Evolutionary conservation across 257 asterid species (phyloP).

Genomic region (Linderniella brevidens): DNA sequence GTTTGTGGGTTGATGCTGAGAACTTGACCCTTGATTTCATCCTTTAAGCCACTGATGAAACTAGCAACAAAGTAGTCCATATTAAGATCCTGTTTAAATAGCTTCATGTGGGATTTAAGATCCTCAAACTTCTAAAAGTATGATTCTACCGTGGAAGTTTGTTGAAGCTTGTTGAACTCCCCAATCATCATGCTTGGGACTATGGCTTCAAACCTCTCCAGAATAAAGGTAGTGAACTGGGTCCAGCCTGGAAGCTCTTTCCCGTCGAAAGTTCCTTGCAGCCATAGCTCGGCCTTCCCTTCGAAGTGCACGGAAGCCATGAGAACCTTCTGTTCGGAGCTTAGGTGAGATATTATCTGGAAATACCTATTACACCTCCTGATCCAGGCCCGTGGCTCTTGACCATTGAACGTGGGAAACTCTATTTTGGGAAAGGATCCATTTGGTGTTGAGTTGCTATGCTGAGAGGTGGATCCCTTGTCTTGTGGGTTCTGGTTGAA

Average conservation of each 20-base stretch:
- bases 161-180: neutral
- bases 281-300: conserved; percentile 1
- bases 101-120: neutral
- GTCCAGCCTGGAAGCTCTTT: neutral
- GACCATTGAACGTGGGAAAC: too few relatives aligned
- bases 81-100: neutral
- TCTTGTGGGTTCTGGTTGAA: too few relatives aligned
- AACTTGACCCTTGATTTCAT: neutral
- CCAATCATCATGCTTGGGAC: neutral
- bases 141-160: neutral
- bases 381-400: neutral
- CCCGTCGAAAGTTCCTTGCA: neutral
- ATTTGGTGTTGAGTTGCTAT: too few relatives aligned
- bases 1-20: too few relatives aligned
- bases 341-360: neutral
- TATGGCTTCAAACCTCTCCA: neutral
- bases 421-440: too few relatives aligned
- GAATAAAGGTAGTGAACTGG: neutral
- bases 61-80: neutral
- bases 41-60: neutral
- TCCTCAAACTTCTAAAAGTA: neutral
- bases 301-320: neutral
- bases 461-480: too few relatives aligned
- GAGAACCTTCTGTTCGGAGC: neutral
- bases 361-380: neutral